A percentile compares a stretch with the other conserved stretches of the same genome.
Conservation (phyloP, 2,329 filamentous ascomycete genomes). For the Cladophialophora bantiana region DNA sequence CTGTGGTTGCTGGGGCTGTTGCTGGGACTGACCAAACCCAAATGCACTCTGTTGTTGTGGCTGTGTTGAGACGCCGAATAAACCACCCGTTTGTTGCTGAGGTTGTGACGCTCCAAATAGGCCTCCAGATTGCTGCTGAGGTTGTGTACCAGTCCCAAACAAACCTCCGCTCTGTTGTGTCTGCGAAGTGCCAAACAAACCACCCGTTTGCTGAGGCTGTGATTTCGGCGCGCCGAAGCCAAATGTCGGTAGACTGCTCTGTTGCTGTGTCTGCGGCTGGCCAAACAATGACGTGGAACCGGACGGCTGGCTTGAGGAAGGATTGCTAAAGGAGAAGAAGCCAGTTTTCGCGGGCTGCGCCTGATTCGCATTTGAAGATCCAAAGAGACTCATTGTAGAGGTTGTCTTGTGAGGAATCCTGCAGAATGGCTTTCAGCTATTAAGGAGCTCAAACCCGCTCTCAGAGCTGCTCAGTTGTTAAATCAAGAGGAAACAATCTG, state of each 20-base stretch:
- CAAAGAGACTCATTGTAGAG: slow-evolving; percentile 28
- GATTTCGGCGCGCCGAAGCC: slow-evolving; percentile 32
- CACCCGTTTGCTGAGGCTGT: slow-evolving; percentile 41
- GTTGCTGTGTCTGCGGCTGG: slow-evolving; percentile 29
- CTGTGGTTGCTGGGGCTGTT: slow-evolving; percentile 49
- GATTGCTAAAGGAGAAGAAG: slow-evolving; percentile 29
- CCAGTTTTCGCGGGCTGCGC: slow-evolving; percentile 27
- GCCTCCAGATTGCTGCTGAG: slow-evolving; percentile 38
- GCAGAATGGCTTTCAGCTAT: not conserved
- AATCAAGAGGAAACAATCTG: not conserved
- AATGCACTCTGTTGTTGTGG: slow-evolving; percentile 37
- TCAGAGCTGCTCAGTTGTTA: not conserved
- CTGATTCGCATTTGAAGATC: slow-evolving; percentile 26
- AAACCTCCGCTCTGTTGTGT: slow-evolving; percentile 42
- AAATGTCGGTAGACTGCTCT: slow-evolving; percentile 30
- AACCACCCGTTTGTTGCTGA: slow-evolving; percentile 43
- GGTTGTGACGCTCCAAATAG: slow-evolving; percentile 40
- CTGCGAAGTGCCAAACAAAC: slow-evolving; percentile 42
- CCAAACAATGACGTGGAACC: slow-evolving; percentile 30
- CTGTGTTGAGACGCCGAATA: slow-evolving; percentile 41
- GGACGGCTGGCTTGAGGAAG: slow-evolving; percentile 22
- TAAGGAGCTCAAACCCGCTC: not conserved
- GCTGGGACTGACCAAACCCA: slow-evolving; percentile 48
- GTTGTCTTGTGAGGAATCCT: not conserved
- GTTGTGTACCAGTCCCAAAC: slow-evolving; percentile 42